Conservation (phyloP, 371 early-diverging fungal genomes). For the Syncephalastrum contaminatum region DNA sequence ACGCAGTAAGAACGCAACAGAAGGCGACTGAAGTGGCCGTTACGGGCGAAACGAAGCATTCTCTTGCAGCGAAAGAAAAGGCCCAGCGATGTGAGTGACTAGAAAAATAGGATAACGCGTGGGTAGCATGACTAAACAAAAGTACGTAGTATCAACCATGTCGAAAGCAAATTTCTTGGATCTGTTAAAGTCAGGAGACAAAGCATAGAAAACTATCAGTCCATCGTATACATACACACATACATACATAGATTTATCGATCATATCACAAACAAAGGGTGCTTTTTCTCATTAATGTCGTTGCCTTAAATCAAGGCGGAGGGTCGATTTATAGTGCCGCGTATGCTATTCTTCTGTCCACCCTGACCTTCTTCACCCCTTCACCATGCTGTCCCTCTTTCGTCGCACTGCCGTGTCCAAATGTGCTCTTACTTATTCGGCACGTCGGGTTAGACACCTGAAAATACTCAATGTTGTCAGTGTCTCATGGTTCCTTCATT, state of each 20-base stretch:
- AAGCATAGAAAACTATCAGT: too few relatives aligned
- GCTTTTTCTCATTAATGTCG: too few relatives aligned
- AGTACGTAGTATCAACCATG: constrained; percentile 53
- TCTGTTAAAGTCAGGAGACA: constrained; percentile 52
- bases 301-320: too few relatives aligned
- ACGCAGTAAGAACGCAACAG: constrained; percentile 80
- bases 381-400: background rate
- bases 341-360: background rate
- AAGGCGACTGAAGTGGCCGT: constrained; percentile 62
- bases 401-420: background rate
- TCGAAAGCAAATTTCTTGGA: constrained; percentile 65
- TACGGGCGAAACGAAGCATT: constrained; percentile 39
- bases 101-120: too few relatives aligned
- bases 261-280: too few relatives aligned
- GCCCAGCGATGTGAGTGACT: constrained; percentile 41
- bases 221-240: too few relatives aligned
- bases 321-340: background rate
- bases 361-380: background rate
- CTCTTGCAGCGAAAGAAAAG: constrained; percentile 52
- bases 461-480: too few relatives aligned
- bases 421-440: background rate
- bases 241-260: too few relatives aligned
- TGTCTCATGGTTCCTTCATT: too few relatives aligned
- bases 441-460: too few relatives aligned
- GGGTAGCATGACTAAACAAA: too few relatives aligned